These are phyloP conservation scores for Colletotrichum siamense DNA, from an alignment of 2,329 filamentous ascomycete genomes.

Conservation along the genomic window DNA sequence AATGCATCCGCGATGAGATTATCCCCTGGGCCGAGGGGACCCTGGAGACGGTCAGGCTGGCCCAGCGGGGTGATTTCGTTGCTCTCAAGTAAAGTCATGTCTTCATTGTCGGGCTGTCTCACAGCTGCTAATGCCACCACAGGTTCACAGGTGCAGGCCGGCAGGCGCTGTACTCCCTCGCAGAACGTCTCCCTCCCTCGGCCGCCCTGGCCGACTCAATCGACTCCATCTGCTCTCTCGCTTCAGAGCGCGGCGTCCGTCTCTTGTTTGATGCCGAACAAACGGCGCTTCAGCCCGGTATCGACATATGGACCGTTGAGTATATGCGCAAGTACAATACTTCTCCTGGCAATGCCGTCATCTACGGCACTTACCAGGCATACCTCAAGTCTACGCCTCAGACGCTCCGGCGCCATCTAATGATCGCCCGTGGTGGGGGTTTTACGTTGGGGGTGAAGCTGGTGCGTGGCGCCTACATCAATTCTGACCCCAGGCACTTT, in stretches of 20 bases:
- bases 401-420: conserved; percentile 65
- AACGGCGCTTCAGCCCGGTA: conserved; percentile 76
- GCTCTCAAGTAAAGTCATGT: conserved; percentile 62
- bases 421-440: conserved; percentile 58
- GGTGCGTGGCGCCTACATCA: conserved; percentile 77
- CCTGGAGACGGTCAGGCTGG: conserved; percentile 74
- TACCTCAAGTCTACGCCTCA: conserved; percentile 71
- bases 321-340: conserved; percentile 81
- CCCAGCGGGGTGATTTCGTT: conserved; percentile 68
- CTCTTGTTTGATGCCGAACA: conserved; percentile 90
- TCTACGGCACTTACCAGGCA: conserved; percentile 83
- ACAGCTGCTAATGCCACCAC: neutral
- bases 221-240: conserved; percentile 75
- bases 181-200: conserved; percentile 66
- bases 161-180: conserved; percentile 71
- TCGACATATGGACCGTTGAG: conserved; percentile 80
- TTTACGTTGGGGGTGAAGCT: conserved; percentile 78
- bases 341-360: conserved; percentile 62
- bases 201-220: conserved; percentile 72
- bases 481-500: conserved; percentile 70
- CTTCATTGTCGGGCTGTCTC: neutral
- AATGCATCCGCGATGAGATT: conserved; percentile 64
- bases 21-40: conserved; percentile 76
- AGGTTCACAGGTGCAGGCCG: conserved; percentile 83
- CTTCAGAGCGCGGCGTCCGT: conserved; percentile 70